phyloP scores from a whole-genome alignment of 1,139 yeast genomes.

The Kazachstania sp. region DNA sequence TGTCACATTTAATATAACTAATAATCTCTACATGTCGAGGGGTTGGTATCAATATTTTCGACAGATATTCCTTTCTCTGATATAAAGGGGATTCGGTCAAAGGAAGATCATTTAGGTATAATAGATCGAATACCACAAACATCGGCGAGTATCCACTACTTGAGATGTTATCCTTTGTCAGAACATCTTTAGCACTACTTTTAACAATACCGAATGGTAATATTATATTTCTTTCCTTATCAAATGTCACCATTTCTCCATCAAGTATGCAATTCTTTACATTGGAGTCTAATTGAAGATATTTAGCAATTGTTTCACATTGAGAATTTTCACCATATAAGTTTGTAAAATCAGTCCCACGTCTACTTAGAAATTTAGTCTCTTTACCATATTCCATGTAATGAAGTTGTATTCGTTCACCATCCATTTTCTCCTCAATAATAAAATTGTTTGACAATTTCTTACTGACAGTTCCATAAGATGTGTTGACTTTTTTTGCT shows the following conservation, averaged over 20 bases:
- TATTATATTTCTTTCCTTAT: constrained; percentile 47
- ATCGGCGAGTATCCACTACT: constrained; percentile 42
- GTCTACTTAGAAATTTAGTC: constrained; percentile 58
- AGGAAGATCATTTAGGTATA: constrained; percentile 57
- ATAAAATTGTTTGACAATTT: constrained; percentile 46
- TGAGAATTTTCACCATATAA: constrained; percentile 56
- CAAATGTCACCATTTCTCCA: constrained; percentile 93
- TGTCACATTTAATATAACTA: constrained; percentile 37
- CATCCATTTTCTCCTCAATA: constrained; percentile 90
- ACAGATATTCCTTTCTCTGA: constrained; percentile 48
- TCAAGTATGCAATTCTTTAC: constrained; percentile 54
- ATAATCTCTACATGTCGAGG: constrained; percentile 50
- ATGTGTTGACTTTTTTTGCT: constrained; percentile 44
- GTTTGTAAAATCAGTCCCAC: constrained; percentile 64
- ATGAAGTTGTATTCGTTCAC: constrained; percentile 80
- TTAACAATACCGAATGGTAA: constrained; percentile 77
- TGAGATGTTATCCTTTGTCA: constrained; percentile 30
- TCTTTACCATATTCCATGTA: constrained; percentile 34
- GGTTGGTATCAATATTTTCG: constrained; percentile 39
- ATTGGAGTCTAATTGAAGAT: constrained; percentile 38
- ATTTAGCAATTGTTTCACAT: constrained; percentile 54
- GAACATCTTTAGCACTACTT: constrained; percentile 44
- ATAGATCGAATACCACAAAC: constrained; percentile 61
- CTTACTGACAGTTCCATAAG: constrained; percentile 42
- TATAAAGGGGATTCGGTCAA: constrained; percentile 47